Evolutionary conservation across 1,139 yeast genomes (phyloP).

Genomic region (Yarrowia galli): DNA sequence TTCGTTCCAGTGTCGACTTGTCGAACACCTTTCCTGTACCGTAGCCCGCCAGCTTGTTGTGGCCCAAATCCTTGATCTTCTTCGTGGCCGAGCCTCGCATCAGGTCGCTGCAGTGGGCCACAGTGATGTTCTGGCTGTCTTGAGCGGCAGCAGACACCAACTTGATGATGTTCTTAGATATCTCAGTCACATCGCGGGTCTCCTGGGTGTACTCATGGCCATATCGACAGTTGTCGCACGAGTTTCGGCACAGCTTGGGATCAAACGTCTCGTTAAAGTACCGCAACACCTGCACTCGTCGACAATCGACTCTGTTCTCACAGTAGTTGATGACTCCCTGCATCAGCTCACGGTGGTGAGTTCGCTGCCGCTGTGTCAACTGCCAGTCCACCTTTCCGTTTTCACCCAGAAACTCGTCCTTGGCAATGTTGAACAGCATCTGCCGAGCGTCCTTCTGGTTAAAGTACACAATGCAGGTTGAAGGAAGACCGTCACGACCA

Average conservation of each 20-base stretch:
- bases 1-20: constrained; percentile 76
- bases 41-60: constrained; percentile 64
- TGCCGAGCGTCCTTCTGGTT: constrained; percentile 70
- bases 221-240: constrained; percentile 85
- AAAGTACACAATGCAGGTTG: constrained; percentile 84
- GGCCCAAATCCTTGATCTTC: constrained; percentile 69
- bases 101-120: constrained; percentile 81
- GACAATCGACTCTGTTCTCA: constrained; percentile 88
- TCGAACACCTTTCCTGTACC: constrained; percentile 72
- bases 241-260: constrained; percentile 66
- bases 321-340: constrained; percentile 90
- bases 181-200: constrained; percentile 71
- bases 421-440: constrained; percentile 32
- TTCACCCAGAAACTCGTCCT: constrained; percentile 59
- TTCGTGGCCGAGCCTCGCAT: constrained; percentile 75
- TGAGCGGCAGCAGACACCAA: constrained; percentile 64
- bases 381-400: constrained; percentile 74
- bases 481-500: constrained; percentile 87
- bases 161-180: constrained; percentile 65
- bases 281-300: constrained; percentile 85
- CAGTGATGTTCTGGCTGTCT: constrained; percentile 62
- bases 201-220: constrained; percentile 55
- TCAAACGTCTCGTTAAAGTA: constrained; percentile 88
- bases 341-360: constrained; percentile 77
- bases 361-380: constrained; percentile 68